phyloP scores from a whole-genome alignment of 2,329 filamentous ascomycete species.

The Catunica adiposa region DNA sequence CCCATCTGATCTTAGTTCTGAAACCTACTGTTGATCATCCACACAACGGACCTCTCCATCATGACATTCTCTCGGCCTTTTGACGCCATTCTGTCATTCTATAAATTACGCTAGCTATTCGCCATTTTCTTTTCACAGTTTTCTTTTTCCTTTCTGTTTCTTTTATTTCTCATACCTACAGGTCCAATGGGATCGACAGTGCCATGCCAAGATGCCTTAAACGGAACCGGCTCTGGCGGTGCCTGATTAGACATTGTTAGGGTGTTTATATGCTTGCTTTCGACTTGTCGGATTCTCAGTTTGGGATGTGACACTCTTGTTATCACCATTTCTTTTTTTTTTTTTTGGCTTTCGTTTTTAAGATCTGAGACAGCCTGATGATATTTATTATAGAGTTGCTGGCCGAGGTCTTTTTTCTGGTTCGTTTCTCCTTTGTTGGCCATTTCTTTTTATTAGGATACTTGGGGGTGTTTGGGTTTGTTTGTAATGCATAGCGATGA shows the following conservation, averaged over 20 bases:
- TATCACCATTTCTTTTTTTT: conserved; percentile 1
- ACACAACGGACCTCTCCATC: too few species aligned
- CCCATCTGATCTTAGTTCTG: too few species aligned
- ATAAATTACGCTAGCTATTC: too few species aligned
- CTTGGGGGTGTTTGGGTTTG: neutral
- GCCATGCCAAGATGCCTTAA: too few species aligned
- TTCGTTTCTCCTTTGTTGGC: conserved; percentile 1
- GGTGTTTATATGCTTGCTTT: neutral
- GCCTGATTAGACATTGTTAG: neutral
- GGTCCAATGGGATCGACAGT: too few species aligned
- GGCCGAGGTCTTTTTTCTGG: neutral
- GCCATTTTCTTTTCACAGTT: conserved; percentile 1
- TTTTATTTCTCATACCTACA: too few species aligned
- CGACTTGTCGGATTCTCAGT: neutral
- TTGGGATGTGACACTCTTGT: neutral
- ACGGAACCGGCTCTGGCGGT: neutral
- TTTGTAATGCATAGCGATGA: conserved; percentile 3
- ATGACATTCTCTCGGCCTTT: too few species aligned
- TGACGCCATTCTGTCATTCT: too few species aligned
- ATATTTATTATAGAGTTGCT: neutral
- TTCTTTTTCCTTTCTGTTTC: conserved; percentile 1
- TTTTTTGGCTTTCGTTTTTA: neutral
- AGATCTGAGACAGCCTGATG: too few species aligned
- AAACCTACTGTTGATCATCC: too few species aligned
- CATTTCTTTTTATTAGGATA: conserved; percentile 4